These are phyloP conservation scores for Leccinum subspadiceum DNA, from an alignment of 1,284 basidiomycete genomes.

Conservation along the genomic window DNA sequence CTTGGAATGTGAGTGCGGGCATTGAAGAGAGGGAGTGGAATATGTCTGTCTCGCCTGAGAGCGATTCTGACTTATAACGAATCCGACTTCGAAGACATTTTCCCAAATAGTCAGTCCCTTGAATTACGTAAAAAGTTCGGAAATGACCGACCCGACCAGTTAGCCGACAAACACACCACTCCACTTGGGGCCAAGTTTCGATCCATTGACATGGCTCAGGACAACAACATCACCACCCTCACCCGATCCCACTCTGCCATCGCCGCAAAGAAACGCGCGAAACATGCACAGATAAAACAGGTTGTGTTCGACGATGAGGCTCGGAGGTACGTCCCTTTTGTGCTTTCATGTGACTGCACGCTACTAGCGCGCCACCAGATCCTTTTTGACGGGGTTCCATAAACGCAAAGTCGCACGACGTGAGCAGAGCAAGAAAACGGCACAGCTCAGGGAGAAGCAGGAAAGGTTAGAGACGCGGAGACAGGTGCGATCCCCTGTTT, in stretches of 20 bases:
- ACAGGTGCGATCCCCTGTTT: conserved; percentile 49
- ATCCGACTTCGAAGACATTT: conserved; percentile 30
- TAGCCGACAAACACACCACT: conserved; percentile 3
- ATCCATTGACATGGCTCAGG: conserved; percentile 17
- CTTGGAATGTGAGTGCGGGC: conserved; percentile 30
- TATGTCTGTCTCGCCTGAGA: conserved; percentile 40
- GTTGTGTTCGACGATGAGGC: conserved; percentile 77
- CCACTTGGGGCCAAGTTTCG: background rate
- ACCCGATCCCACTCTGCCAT: conserved; percentile 59
- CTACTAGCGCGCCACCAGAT: conserved; percentile 42
- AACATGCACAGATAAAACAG: conserved; percentile 60
- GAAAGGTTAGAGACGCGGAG: conserved; percentile 63
- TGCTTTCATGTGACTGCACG: background rate
- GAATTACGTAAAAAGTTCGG: conserved; percentile 30
- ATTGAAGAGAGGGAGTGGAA: conserved; percentile 29
- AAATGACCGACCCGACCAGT: conserved; percentile 17
- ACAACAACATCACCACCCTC: conserved; percentile 60
- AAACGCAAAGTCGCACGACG: conserved; percentile 80
- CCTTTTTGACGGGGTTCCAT: conserved; percentile 84
- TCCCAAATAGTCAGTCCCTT: conserved; percentile 32
- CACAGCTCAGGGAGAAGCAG: conserved; percentile 65
- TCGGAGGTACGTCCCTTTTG: conserved; percentile 47
- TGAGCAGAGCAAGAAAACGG: conserved; percentile 67
- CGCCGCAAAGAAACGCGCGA: conserved; percentile 60
- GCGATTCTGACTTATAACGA: conserved; percentile 33